phyloP scores from a whole-genome alignment of 306 rosid genomes.

The Oxytropis ochrocephala region DNA sequence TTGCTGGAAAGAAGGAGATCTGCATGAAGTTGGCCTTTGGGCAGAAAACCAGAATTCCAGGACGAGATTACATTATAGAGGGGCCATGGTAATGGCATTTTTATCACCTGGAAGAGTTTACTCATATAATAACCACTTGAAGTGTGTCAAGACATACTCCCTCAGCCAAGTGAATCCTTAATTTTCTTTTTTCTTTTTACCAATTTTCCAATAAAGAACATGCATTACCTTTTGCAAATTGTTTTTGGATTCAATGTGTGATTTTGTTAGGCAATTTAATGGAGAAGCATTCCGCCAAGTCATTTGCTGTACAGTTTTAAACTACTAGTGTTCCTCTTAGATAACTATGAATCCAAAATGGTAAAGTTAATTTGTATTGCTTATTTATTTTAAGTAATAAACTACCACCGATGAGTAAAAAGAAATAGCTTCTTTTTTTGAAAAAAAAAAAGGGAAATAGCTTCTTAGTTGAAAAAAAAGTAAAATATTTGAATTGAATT shows the following conservation, averaged over 20 bases:
- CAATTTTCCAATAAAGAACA: not conserved
- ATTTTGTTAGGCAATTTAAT: conserved; percentile 5
- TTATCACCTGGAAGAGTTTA: conserved; percentile 43
- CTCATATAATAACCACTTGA: conserved; percentile 48
- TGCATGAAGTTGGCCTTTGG: conserved; percentile 72
- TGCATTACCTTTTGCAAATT: not conserved
- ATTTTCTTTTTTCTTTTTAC: not conserved
- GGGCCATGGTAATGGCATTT: conserved; percentile 25
- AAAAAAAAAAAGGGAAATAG: no score
- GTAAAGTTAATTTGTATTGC: no score
- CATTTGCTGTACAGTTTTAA: not conserved
- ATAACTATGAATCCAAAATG: no score
- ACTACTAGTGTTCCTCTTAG: no score
- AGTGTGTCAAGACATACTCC: conserved; percentile 46
- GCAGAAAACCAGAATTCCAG: conserved; percentile 35
- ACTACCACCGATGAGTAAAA: no score
- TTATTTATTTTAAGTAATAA: no score
- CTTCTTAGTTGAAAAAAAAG: no score
- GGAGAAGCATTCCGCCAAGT: not conserved
- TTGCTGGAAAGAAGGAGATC: conserved; percentile 73
- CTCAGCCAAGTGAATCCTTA: conserved; percentile 26
- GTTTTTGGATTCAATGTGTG: not conserved
- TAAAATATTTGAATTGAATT: no score
- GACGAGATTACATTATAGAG: conserved; percentile 51
- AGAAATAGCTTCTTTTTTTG: no score